These are phyloP conservation scores for Monilinia polystroma DNA, from an alignment of 2,329 filamentous ascomycete genomes.

Conservation along the genomic window DNA sequence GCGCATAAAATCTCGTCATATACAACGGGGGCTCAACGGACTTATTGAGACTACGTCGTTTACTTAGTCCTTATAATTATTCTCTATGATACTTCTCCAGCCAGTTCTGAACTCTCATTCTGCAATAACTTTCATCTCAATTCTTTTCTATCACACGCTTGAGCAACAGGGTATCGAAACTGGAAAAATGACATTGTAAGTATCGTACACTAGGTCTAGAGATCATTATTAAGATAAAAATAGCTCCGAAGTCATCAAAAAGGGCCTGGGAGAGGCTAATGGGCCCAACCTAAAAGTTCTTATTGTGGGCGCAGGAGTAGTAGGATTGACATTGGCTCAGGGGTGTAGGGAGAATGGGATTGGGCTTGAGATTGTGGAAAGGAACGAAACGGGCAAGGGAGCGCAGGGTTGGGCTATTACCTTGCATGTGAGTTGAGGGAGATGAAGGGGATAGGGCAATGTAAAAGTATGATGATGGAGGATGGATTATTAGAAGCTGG, in stretches of 20 bases:
- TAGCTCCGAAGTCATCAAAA: neutral
- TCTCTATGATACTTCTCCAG: too few relatives aligned
- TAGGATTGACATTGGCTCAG: constrained; percentile 23
- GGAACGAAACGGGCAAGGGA: constrained; percentile 35
- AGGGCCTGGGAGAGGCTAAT: neutral
- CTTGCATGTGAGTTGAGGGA: constrained; percentile 43
- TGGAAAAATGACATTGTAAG: neutral
- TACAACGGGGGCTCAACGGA: neutral
- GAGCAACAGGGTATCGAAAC: too few relatives aligned
- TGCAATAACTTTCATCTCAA: too few relatives aligned
- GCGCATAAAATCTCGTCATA: neutral
- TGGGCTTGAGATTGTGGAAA: constrained; percentile 40
- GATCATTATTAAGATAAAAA: neutral
- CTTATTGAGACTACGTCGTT: too few relatives aligned
- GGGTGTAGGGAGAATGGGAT: constrained; percentile 22
- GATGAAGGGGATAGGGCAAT: neutral
- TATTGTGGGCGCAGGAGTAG: constrained; percentile 22
- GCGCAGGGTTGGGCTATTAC: constrained; percentile 59
- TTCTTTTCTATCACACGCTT: too few relatives aligned
- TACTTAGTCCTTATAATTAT: too few relatives aligned
- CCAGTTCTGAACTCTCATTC: too few relatives aligned
- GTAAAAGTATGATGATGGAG: neutral
- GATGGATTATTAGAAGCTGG: too few relatives aligned
- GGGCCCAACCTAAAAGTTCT: constrained; percentile 7
- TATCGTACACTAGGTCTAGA: neutral